Evolutionary conservation across 2,329 filamentous ascomycete species (phyloP).

Genomic region (Stenocarpella maydis): DNA sequence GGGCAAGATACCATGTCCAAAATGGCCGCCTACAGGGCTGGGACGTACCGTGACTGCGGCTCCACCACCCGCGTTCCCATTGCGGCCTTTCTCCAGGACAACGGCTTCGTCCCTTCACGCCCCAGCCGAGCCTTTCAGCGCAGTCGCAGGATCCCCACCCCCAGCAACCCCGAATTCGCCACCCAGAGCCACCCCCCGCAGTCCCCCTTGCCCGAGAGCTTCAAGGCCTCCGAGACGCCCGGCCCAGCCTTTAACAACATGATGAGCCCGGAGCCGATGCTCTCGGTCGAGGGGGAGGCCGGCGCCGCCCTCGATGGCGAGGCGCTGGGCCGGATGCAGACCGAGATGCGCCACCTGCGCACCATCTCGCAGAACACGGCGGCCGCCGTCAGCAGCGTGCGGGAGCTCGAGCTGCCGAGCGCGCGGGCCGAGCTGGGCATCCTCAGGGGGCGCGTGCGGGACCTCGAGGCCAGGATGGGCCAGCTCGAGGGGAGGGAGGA

Average conservation of each 20-base stretch:
- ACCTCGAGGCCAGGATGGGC: neutral
- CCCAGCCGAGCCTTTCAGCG: neutral
- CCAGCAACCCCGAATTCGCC: neutral
- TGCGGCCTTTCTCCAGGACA: slow-evolving; percentile 13
- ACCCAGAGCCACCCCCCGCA: neutral
- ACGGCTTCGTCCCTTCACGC: slow-evolving; percentile 17
- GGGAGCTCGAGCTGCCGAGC: slow-evolving; percentile 1
- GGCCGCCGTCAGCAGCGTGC: neutral
- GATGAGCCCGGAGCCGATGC: slow-evolving; percentile 27
- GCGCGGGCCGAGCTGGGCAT: neutral
- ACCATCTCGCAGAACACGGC: slow-evolving; percentile 26
- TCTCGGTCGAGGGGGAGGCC: neutral
- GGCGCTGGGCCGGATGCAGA: neutral
- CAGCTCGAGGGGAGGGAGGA: slow-evolving; percentile 12
- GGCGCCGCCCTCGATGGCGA: neutral
- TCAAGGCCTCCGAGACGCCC: neutral
- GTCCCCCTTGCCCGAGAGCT: neutral
- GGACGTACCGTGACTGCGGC: slow-evolving; percentile 12
- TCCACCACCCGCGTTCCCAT: slow-evolving; percentile 17
- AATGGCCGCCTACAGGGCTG: slow-evolving; percentile 31
- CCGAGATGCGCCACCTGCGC: slow-evolving; percentile 28
- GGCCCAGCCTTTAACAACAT: neutral
- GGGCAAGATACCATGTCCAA: slow-evolving; percentile 36
- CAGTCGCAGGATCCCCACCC: neutral
- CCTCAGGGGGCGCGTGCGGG: neutral